phyloP scores from a whole-genome alignment of 768 basidiomycete species.

The Suillus subaureus region DNA sequence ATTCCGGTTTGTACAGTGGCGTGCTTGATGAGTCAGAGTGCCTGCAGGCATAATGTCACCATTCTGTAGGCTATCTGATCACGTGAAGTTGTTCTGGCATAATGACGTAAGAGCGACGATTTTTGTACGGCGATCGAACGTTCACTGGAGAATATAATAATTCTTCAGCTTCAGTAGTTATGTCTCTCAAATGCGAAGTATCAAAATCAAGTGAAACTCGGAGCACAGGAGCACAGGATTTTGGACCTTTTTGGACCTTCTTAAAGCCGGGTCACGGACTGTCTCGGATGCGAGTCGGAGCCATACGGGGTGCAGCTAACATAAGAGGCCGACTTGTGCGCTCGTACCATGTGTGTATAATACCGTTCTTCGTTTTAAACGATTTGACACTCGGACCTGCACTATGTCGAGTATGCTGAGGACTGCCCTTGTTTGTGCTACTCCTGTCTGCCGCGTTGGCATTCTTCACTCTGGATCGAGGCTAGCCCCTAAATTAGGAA shows the following conservation, averaged over 20 bases:
- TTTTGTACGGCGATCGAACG: background rate
- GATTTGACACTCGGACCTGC: background rate
- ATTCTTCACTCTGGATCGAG: conserved; percentile 16
- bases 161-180: background rate
- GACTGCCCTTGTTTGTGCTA: conserved; percentile 8
- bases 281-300: conserved; percentile 25
- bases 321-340: conserved; percentile 22
- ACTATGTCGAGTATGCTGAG: conserved; percentile 13
- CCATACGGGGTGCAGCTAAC: conserved; percentile 19
- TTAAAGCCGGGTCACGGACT: conserved; percentile 7
- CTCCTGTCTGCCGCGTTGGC: conserved; percentile 12
- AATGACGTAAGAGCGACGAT: conserved; percentile 7
- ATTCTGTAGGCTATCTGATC: background rate
- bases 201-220: background rate
- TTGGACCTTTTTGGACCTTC: too few relatives aligned
- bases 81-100: conserved; percentile 5
- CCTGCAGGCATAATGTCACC: background rate
- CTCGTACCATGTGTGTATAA: background rate
- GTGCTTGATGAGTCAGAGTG: background rate
- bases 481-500: conserved; percentile 10
- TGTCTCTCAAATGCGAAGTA: background rate
- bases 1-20: background rate
- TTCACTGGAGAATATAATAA: background rate
- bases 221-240: background rate
- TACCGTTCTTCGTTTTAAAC: background rate